phyloP scores from a whole-genome alignment of 2,329 filamentous ascomycete species.

The Fusarium cyanostomum region DNA sequence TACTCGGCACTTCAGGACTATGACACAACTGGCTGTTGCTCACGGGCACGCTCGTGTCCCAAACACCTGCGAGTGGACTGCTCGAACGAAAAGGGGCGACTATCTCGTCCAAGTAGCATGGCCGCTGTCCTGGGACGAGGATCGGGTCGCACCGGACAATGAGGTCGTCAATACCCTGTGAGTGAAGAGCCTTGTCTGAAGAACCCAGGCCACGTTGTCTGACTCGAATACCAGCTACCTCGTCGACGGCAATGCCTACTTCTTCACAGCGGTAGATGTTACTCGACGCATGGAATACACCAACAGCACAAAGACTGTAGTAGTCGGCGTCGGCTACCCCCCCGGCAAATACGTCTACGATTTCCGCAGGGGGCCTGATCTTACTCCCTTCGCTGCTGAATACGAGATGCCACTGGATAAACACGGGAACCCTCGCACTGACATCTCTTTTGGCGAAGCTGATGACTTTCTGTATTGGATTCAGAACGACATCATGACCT shows the following conservation, averaged over 20 bases:
- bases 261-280: slow-evolving; percentile 48
- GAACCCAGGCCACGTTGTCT: not conserved
- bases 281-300: slow-evolving; percentile 39
- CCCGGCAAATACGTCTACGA: slow-evolving; percentile 43
- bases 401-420: slow-evolving; percentile 41
- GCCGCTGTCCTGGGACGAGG: slow-evolving; percentile 43
- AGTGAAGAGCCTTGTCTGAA: slow-evolving; percentile 1
- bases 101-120: slow-evolving; percentile 46
- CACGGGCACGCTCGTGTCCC: slow-evolving; percentile 36
- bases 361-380: slow-evolving; percentile 43
- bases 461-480: slow-evolving; percentile 57
- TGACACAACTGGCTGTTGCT: slow-evolving; percentile 17
- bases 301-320: slow-evolving; percentile 41
- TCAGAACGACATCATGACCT: slow-evolving; percentile 50
- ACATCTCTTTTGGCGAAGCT: slow-evolving; percentile 52
- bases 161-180: slow-evolving; percentile 42
- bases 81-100: slow-evolving; percentile 41
- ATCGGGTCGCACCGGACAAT: slow-evolving; percentile 35
- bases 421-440: slow-evolving; percentile 38
- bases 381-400: slow-evolving; percentile 43
- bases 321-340: slow-evolving; percentile 49
- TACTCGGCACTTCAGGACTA: not conserved
- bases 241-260: slow-evolving; percentile 49
- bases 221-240: slow-evolving; percentile 41
- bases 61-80: slow-evolving; percentile 42